Evolutionary conservation across 2,329 filamentous ascomycete genomes (phyloP), one percentile per base, ranked within the genome.

Genomic region (Colletotrichum gloeosporioides): DNA sequence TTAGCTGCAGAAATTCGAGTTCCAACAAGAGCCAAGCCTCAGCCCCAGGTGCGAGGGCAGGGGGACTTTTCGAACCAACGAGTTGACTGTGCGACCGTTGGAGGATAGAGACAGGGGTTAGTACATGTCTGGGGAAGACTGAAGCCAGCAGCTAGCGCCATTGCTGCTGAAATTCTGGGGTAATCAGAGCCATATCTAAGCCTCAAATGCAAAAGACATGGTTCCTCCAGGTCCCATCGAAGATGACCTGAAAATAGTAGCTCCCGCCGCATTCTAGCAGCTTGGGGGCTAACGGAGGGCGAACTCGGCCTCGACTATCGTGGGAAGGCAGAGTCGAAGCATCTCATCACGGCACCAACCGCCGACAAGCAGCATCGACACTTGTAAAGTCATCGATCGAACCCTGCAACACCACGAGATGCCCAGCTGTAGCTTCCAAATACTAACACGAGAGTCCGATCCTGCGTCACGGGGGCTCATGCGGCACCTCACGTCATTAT

Each of bases 211-310:
- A 22, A 1, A 49, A 22, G 5, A 4, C 18, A 49, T 13, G 44
- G 10, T 13, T 13, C 9, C 10, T 0, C n/a, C 8, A 7, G 15
- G 10, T 3, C 10, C 44, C 18, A n/a, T 12, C 0, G 5, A 22
- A 13, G 10, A 49, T 22, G 44, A 49, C 44, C n/a, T 36, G 34
- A 12, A 49, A 22, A 49, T 49, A 49, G 44, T 49, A 22, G n/a
- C 44, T 49, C 44, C 44, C 44, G 18, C 44, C 18, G 44, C n/a
- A 49, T 12, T n/a, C n/a, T 49, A 13, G 44, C 9, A 49, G 4
- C 44, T 49, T 49, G n/a, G 44, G 44, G 44, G 18, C 10, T 22
- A 4, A 22, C 3, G 6, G 18, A 13, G n/a, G n/a, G 44, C 44
- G n/a, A 4, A 22, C 2, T 49, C 10, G 44, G 3, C 44, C 44